Percentiles rank a stretch among this genome's conserved stretches.
phyloP scores from a whole-genome alignment of 148 eudicot species.

The Simmondsia chinensis region DNA sequence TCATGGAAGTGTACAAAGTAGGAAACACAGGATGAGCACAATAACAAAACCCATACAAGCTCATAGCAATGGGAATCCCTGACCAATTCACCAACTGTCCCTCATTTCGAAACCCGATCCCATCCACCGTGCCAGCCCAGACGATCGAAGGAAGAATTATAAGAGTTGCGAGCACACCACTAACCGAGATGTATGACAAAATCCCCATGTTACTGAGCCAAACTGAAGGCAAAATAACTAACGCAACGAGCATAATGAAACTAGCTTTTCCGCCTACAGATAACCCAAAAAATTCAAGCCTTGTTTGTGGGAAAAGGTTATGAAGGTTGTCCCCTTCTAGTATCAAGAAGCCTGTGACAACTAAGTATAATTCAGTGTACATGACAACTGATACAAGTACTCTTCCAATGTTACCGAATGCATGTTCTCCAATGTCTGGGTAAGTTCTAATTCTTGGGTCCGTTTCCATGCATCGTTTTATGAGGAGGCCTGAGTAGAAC shows the following conservation, averaged over 20 bases:
- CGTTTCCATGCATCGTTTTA: constrained; percentile 32
- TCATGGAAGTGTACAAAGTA: constrained; percentile 46
- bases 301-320: constrained; percentile 25
- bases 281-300: not conserved
- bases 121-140: constrained; percentile 41
- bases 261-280: constrained; percentile 22
- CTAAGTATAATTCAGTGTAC: constrained; percentile 33
- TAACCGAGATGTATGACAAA: constrained; percentile 43
- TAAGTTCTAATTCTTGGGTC: constrained; percentile 25
- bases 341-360: constrained; percentile 35
- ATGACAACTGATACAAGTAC: constrained; percentile 21
- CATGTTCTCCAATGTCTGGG: constrained; percentile 38
- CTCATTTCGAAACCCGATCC: constrained; percentile 37
- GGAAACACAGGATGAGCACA: constrained; percentile 61
- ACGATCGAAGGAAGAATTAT: constrained; percentile 27
- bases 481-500: constrained; percentile 36
- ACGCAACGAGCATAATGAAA: constrained; percentile 27
- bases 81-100: constrained; percentile 26
- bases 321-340: constrained; percentile 42
- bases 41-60: constrained; percentile 57
- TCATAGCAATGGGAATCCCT: constrained; percentile 44
- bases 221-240: constrained; percentile 41
- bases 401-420: constrained; percentile 40
- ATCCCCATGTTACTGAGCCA: constrained; percentile 37
- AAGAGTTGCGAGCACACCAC: constrained; percentile 40